Evolutionary conservation across 2,329 filamentous ascomycete species (phyloP), one percentile per base, ranked within the genome.

Genomic region (Clarireedia monteithiana): DNA sequence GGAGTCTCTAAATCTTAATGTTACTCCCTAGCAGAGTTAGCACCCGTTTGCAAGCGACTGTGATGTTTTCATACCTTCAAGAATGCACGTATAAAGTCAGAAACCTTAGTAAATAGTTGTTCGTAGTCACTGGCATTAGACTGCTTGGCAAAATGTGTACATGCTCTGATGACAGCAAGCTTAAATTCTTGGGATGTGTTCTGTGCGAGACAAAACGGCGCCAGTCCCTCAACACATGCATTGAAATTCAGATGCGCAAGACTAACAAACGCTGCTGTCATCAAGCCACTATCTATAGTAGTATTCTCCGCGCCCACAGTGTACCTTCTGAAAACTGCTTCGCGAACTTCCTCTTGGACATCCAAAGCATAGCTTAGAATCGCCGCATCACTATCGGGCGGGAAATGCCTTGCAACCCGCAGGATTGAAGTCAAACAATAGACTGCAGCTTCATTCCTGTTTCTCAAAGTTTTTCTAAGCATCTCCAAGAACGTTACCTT

Each of bases 191-290:
- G 71, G 7, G 84, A 82, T 1, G 83, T 74, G 53, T 73, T 75
- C n/a, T 77, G 69, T 38, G 78, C 73, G 48, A 86, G 75, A 60
- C 84, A 86, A 7, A 73, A 71, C 48, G 80, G 76, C 3, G 78
- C 74, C 14, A 88, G 74, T 23, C 75, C 76, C 45, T 81, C 80
- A 49, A 83, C 74, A 57, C 77, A 80, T 53, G 75, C 74, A 49
- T 84, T 80, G 54, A 83, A 77, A 64, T 81, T 82, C 38, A 88
- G 72, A 62, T 86, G 78, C 12, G 79, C 75, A 42, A 87, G 71
- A 66, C 81, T 83, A 55, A 87, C 82, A 66, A 87, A 85, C 3
- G 83, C 78, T 39, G 82, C 82, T 15, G 83, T 85, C 70, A 85
- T 82, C 64, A 86, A 75, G 57, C 84, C 78, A 66, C 82, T 79